These are phyloP conservation scores for Auricularia cornea DNA, from an alignment of 768 basidiomycete genomes.

Conservation along the genomic window DNA sequence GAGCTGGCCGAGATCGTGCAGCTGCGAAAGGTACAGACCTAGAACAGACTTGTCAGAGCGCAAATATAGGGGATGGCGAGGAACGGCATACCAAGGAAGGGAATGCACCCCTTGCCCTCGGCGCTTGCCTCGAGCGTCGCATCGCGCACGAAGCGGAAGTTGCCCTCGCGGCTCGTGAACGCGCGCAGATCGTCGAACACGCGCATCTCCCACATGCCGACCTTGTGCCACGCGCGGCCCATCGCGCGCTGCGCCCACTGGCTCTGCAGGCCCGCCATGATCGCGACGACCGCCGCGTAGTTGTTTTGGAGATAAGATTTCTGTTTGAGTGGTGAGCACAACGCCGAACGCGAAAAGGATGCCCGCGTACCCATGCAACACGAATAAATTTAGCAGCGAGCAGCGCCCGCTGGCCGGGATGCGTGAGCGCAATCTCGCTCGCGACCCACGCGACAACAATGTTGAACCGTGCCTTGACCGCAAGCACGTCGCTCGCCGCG, in stretches of 20 bases:
- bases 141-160: conserved; percentile 69
- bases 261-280: conserved; percentile 67
- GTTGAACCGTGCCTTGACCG: conserved; percentile 76
- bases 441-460: conserved; percentile 72
- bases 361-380: conserved; percentile 64
- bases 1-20: conserved; percentile 54
- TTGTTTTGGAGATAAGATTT: conserved; percentile 74
- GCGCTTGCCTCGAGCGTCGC: conserved; percentile 41
- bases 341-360: neutral
- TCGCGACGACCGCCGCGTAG: conserved; percentile 70
- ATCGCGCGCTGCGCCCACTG: conserved; percentile 63
- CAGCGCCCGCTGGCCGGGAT: conserved; percentile 50
- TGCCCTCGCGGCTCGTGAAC: conserved; percentile 53
- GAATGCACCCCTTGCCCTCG: conserved; percentile 55
- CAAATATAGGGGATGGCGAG: too few species aligned
- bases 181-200: conserved; percentile 64
- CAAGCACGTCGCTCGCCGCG: conserved; percentile 47
- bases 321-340: conserved; percentile 29
- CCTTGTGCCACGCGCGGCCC: conserved; percentile 54
- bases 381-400: conserved; percentile 76
- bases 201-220: conserved; percentile 63
- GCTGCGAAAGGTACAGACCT: conserved; percentile 73
- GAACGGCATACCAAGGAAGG: conserved; percentile 62
- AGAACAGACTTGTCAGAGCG: conserved; percentile 4
- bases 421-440: conserved; percentile 74